phyloP scores from a whole-genome alignment of 257 asterid species.

The Plantago ovata region DNA sequence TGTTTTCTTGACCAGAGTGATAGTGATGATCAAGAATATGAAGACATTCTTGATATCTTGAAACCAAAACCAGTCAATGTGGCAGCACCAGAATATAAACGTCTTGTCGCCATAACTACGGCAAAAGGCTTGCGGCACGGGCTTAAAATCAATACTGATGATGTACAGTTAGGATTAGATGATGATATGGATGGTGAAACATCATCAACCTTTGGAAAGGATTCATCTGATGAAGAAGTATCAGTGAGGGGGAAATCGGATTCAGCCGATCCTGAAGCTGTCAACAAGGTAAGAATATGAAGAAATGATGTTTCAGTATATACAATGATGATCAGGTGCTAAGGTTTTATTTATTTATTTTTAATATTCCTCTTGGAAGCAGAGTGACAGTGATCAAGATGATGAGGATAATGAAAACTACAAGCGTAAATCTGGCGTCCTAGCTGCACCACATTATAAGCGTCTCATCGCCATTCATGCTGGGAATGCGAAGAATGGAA shows the following conservation, averaged over 20 bases:
- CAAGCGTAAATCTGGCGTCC: constrained; percentile 37
- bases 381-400: constrained; percentile 46
- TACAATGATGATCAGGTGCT: constrained; percentile 7
- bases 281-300: constrained; percentile 36
- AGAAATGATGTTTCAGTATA: constrained; percentile 1
- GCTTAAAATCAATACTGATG: constrained; percentile 1
- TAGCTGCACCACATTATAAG: constrained; percentile 55
- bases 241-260: constrained; percentile 7
- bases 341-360: not conserved
- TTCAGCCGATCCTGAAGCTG: constrained; percentile 26
- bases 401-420: constrained; percentile 32
- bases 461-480: constrained; percentile 86
- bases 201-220: constrained; percentile 40
- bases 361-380: constrained; percentile 7
- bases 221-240: constrained; percentile 48
- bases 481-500: constrained; percentile 77
- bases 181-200: constrained; percentile 35
- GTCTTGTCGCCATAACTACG: constrained; percentile 7
- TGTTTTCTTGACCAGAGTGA: constrained; percentile 1
- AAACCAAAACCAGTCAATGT: not conserved
- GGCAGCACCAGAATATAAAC: constrained; percentile 8
- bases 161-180: constrained; percentile 39
- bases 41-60: constrained; percentile 9
- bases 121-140: constrained; percentile 6
- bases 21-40: constrained; percentile 8